Evolutionary conservation across 257 asterid genomes (phyloP), one percentile per base, ranked within the genome.

Genomic region (Eucommia ulmoides): DNA sequence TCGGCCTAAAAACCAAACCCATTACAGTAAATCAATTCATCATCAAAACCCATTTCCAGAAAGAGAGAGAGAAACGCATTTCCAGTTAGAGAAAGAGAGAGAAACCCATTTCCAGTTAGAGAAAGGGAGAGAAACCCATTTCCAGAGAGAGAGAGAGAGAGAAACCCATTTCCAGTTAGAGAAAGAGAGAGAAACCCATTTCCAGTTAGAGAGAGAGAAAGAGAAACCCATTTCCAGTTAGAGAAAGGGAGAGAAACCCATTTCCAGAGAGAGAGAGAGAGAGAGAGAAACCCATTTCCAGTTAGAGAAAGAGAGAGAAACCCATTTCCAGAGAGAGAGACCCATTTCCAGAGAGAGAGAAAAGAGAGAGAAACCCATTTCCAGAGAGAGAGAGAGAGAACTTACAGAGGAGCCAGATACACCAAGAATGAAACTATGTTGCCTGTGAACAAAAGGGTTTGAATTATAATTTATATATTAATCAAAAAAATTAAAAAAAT

Each of bases 371-470:
- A 25, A n/a, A n/a, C n/a, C n/a, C n/a, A n/a, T n/a, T n/a, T n/a
- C n/a, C n/a, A n/a, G n/a, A n/a, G n/a, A n/a, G n/a, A n/a, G 42
- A 33, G 5, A 45, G 50, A 9, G 41, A 12, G 23, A n/a, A 33
- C 73, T 67, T 67, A 85, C 94, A 74, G 16, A 2, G 96, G 97
- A 7, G 97, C 73, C 74, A 88, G 49, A 74, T 60, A 87, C 58
- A 87, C 97, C 88, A 83, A 54, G 77, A 83, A 83, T 59, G 94
- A 82, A 60, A 82, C 85, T 1, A 72, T 53, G 55, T 82, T 86
- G 63, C 96, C 95, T 81, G 50, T 9, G n/a, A 46, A 19, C 4
- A 9, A 18, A 42, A 16, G 48, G 20, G 10, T 6, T 16, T 16
- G 4, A 9, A 42, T 16, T 2, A 42, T 6, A 42, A 42, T 4